phyloP scores from a whole-genome alignment of 305 asterid genomes.

The Salvia sclarea region DNA sequence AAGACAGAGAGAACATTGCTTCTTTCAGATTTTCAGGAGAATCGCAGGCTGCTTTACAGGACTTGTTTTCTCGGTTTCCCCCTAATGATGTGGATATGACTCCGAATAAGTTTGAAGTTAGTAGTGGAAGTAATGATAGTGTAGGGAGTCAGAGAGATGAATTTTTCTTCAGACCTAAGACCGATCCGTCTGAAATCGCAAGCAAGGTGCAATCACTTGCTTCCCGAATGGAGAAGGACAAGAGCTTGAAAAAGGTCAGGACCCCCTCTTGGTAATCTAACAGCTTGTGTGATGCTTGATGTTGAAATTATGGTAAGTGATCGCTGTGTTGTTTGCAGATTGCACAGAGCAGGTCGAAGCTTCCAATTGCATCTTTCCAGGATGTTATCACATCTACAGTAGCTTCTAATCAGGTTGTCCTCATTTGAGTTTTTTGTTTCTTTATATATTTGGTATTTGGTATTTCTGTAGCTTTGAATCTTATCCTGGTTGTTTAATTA shows the following conservation, averaged over 20 bases:
- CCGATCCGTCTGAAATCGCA: constrained; percentile 56
- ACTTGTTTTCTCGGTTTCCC: constrained; percentile 72
- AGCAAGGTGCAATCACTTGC: constrained; percentile 55
- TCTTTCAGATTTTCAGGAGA: constrained; percentile 67
- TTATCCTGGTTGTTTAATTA: constrained; percentile 11
- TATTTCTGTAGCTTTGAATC: constrained; percentile 19
- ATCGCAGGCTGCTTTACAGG: constrained; percentile 61
- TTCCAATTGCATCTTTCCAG: constrained; percentile 84
- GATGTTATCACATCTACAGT: constrained; percentile 69
- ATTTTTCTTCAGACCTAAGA: constrained; percentile 60
- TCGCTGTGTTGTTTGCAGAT: constrained; percentile 47
- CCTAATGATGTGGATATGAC: constrained; percentile 63
- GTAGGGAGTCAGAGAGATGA: constrained; percentile 48
- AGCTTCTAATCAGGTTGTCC: constrained; percentile 74
- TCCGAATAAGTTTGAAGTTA: constrained; percentile 42
- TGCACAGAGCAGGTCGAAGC: constrained; percentile 64
- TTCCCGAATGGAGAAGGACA: constrained; percentile 52
- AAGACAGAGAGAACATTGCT: constrained; percentile 47
- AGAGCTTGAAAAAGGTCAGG: constrained; percentile 67
- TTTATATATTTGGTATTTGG: constrained; percentile 1
- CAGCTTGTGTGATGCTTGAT: background rate
- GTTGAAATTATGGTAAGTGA: constrained; percentile 21
- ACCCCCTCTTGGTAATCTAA: constrained; percentile 1
- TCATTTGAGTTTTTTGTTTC: constrained; percentile 19
- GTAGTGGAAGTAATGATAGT: constrained; percentile 36